A percentile compares a stretch with the other conserved stretches of the same genome.
Conservation (phyloP, 176 grass and related monocot genomes). For the Echinochloa phyllopogon region DNA sequence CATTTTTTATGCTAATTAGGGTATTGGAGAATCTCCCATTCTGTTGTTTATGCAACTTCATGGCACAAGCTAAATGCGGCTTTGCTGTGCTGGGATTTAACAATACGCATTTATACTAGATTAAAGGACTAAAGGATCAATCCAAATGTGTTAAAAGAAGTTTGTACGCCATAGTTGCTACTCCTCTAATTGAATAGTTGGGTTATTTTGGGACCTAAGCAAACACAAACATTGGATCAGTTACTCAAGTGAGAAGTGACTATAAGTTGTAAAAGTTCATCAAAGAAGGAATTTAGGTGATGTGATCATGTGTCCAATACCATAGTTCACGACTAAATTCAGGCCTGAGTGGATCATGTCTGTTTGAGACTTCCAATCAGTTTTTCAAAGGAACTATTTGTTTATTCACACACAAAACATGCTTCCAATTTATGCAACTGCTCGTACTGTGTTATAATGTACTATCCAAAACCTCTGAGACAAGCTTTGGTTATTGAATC, state of each 20-base stretch:
- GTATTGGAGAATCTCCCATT: background rate
- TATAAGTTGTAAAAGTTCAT: background rate
- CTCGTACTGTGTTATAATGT: background rate
- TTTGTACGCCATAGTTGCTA: background rate
- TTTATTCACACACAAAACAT: background rate
- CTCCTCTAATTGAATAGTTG: background rate
- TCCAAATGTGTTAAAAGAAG: background rate
- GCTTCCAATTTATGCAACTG: background rate
- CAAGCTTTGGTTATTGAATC: background rate
- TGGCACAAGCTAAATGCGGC: background rate
- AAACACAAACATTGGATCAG: background rate
- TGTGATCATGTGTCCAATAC: background rate
- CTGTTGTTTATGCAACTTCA: background rate
- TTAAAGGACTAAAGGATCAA: background rate
- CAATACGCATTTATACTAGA: background rate
- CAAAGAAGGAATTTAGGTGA: background rate
- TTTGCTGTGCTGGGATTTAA: background rate
- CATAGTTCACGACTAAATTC: background rate
- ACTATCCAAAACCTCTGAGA: background rate
- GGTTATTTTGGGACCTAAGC: background rate
- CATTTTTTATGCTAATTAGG: background rate
- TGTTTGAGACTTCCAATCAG: background rate
- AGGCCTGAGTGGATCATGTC: background rate
- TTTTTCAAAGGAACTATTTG: constrained; percentile 12
- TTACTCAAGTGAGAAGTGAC: background rate